Evolutionary conservation across 352 stramenopile species (phyloP).

Genomic region (Saprolegnia diclina): DNA sequence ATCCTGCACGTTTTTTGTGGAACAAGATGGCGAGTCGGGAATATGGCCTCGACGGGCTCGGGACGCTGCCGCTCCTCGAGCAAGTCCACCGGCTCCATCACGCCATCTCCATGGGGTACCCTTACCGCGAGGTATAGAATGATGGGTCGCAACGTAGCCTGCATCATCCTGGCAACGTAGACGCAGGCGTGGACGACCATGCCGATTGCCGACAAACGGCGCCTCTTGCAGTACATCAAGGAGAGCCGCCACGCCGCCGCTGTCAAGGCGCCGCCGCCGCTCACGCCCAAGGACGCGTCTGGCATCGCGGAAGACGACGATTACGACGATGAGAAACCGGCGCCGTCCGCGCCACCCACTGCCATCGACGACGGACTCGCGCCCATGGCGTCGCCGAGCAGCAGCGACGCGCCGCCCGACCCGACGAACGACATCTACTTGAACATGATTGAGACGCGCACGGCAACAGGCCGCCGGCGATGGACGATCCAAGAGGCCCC

Average conservation of each 20-base stretch:
- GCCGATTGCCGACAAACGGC: conserved; percentile 68
- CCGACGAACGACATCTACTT: conserved; percentile 66
- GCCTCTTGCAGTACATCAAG: conserved; percentile 79
- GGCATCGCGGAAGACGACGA: conserved; percentile 24
- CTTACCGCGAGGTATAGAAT: conserved; percentile 64
- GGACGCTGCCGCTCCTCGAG: conserved; percentile 64
- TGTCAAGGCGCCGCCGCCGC: conserved; percentile 25
- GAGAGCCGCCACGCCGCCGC: conserved; percentile 38
- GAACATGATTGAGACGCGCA: conserved; percentile 72
- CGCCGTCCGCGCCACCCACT: background rate
- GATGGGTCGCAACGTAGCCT: background rate
- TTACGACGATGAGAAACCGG: conserved; percentile 19
- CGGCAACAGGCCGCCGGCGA: background rate
- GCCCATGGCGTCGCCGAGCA: background rate
- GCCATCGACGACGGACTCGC: background rate
- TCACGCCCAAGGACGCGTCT: background rate
- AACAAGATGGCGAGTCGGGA: conserved; percentile 36
- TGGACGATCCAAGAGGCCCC: too few relatives aligned
- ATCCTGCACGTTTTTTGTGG: background rate
- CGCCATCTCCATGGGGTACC: conserved; percentile 74
- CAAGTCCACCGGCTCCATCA: conserved; percentile 81
- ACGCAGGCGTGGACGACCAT: conserved; percentile 70
- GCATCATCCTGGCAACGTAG: too few relatives aligned
- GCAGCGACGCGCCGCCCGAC: background rate
- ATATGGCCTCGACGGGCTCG: conserved; percentile 64